phyloP scores from a whole-genome alignment of 1,284 basidiomycete species.

The Abortiporus biennis region DNA sequence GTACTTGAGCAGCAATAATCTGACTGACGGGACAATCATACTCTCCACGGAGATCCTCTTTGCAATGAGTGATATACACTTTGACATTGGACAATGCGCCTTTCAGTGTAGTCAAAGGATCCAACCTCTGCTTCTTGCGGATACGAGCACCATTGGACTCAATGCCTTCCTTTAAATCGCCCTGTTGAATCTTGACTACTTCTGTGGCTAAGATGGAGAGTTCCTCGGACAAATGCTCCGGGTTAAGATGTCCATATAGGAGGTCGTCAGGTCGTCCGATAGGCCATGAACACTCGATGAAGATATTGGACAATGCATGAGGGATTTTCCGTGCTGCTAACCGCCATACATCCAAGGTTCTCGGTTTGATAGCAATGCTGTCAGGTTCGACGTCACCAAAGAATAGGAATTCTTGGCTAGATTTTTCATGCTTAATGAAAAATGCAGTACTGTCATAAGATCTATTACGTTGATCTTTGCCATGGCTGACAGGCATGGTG shows the following conservation, averaged over 20 bases:
- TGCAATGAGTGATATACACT: slow-evolving; percentile 78
- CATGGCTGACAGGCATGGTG: slow-evolving; percentile 67
- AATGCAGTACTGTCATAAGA: slow-evolving; percentile 70
- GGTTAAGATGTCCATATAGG: slow-evolving; percentile 75
- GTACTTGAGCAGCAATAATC: slow-evolving; percentile 59
- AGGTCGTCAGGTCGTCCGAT: slow-evolving; percentile 50
- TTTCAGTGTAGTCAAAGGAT: slow-evolving; percentile 33
- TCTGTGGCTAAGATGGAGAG: slow-evolving; percentile 58
- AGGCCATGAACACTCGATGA: slow-evolving; percentile 83
- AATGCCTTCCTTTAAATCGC: slow-evolving; percentile 6
- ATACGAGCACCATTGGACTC: slow-evolving; percentile 19
- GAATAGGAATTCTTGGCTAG: slow-evolving; percentile 65
- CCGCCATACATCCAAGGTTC: slow-evolving; percentile 63
- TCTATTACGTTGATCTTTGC: slow-evolving; percentile 39
- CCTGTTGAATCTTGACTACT: slow-evolving; percentile 41
- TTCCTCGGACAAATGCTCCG: slow-evolving; percentile 66
- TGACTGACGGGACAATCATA: slow-evolving; percentile 43
- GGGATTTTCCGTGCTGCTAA: slow-evolving; percentile 66
- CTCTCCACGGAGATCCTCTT: slow-evolving; percentile 49
- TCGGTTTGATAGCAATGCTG: slow-evolving; percentile 48
- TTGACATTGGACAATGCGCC: slow-evolving; percentile 51
- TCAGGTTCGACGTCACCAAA: slow-evolving; percentile 85
- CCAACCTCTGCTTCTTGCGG: slow-evolving; percentile 43
- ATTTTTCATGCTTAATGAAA: slow-evolving; percentile 61
- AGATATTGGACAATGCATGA: slow-evolving; percentile 54